Percentiles rank a stretch among this genome's conserved stretches.
Conservation (phyloP, 2,329 filamentous ascomycete species). For the Pseudogymnoascus sp. region DNA sequence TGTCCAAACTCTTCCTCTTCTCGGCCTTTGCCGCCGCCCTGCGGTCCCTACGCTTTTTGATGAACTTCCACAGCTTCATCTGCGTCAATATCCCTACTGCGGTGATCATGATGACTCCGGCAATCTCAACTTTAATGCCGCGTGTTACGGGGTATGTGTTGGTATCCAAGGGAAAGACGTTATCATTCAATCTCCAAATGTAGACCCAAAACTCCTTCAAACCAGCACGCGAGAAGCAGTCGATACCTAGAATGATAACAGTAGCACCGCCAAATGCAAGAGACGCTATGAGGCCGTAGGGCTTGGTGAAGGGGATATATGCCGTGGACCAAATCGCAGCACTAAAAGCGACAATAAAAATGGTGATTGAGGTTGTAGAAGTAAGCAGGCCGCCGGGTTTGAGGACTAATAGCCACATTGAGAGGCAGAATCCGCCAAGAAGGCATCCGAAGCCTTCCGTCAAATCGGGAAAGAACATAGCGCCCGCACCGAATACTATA, state of each 20-base stretch:
- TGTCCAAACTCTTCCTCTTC: slow-evolving; percentile 47
- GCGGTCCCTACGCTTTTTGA: slow-evolving; percentile 54
- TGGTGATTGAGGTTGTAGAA: slow-evolving; percentile 53
- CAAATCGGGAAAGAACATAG: slow-evolving; percentile 75
- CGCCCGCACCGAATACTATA: slow-evolving; percentile 62
- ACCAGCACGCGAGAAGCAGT: slow-evolving; percentile 84
- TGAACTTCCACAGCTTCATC: slow-evolving; percentile 75
- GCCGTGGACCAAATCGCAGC: slow-evolving; percentile 64
- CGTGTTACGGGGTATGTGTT: slow-evolving; percentile 78
- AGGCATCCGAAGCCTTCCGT: slow-evolving; percentile 67
- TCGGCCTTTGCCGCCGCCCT: slow-evolving; percentile 44
- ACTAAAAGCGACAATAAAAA: slow-evolving; percentile 70
- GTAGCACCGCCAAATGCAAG: slow-evolving; percentile 81
- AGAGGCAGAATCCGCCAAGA: slow-evolving; percentile 29
- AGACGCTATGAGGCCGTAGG: slow-evolving; percentile 67
- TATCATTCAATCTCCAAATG: slow-evolving; percentile 74
- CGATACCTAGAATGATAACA: slow-evolving; percentile 71
- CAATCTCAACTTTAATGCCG: slow-evolving; percentile 79
- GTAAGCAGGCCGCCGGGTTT: slow-evolving; percentile 67
- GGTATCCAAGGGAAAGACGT: slow-evolving; percentile 70
- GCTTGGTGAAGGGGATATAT: slow-evolving; percentile 69
- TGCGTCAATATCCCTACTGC: slow-evolving; percentile 76
- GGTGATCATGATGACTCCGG: slow-evolving; percentile 66
- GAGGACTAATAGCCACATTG: slow-evolving; percentile 73
- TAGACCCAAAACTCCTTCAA: slow-evolving; percentile 96